phyloP scores from a whole-genome alignment of 1,139 yeast genomes.

The Debaryomyces nepalensis region DNA sequence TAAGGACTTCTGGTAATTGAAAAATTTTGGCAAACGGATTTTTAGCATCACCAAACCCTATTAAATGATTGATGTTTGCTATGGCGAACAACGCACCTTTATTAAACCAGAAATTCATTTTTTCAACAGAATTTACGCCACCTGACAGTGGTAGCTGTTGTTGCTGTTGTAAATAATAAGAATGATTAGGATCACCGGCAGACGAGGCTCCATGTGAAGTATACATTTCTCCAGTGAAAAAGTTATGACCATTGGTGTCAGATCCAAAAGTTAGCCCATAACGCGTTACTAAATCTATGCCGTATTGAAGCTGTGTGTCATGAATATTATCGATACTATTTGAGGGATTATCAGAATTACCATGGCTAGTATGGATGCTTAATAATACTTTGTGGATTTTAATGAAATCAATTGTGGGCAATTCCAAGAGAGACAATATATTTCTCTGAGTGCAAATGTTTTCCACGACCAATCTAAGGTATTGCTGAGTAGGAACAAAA shows the following conservation, averaged over 20 bases:
- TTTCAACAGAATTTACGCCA: slow-evolving; percentile 50
- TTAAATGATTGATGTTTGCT: slow-evolving; percentile 71
- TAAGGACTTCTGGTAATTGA: slow-evolving; percentile 69
- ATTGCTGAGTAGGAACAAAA: slow-evolving; percentile 79
- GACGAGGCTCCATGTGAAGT: slow-evolving; percentile 38
- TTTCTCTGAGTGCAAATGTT: slow-evolving; percentile 76
- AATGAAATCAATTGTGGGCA: slow-evolving; percentile 67
- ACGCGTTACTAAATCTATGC: slow-evolving; percentile 67
- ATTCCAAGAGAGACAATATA: slow-evolving; percentile 58
- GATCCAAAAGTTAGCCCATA: slow-evolving; percentile 75
- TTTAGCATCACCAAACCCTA: slow-evolving; percentile 75
- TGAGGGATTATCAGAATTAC: slow-evolving; percentile 26
- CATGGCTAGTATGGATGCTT: slow-evolving; percentile 50
- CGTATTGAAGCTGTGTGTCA: slow-evolving; percentile 51
- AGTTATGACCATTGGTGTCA: slow-evolving; percentile 67
- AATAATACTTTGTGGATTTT: slow-evolving; percentile 65
- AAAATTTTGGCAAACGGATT: slow-evolving; percentile 78
- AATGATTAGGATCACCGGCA: slow-evolving; percentile 35
- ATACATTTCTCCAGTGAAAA: slow-evolving; percentile 58
- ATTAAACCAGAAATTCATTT: slow-evolving; percentile 73
- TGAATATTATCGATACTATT: slow-evolving; percentile 36
- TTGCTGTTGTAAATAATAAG: slow-evolving; percentile 38
- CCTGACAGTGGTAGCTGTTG: slow-evolving; percentile 20
- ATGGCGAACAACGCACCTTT: slow-evolving; percentile 76
- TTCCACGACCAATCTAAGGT: slow-evolving; percentile 74